Evolutionary conservation across 1,284 basidiomycete genomes (phyloP), one percentile per base, ranked within the genome.

Genomic region (Irpex sp.): DNA sequence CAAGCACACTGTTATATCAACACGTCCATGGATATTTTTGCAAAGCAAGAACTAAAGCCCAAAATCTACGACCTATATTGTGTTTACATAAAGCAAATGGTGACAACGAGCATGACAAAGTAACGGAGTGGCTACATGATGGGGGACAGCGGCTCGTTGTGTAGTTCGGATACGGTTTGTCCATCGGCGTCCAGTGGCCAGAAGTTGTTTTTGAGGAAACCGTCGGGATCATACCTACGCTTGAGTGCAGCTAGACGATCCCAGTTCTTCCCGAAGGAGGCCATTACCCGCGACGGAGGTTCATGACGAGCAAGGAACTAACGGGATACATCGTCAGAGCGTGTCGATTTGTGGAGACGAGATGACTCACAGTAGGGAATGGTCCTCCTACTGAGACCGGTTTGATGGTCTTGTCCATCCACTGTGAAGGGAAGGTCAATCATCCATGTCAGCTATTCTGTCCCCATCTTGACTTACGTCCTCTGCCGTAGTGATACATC

Each of bases 281-380:
- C 84, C 66, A 85, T 86, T 51, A 84, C 82, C 17, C 88, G 85
- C 21, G 81, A 76, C 1, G 85, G 80, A 0, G 81, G 78, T 72
- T 93, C 91, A 62, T 85, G 82, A 17, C 89, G 82, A 17, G 89
- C 89, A 55, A 94, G 79, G 82, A 95, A 94, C 93, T 94, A 73
- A 5, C 21, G 15, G n/a, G 37, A 58, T 21, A 52, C 6, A 21
- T 26, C 8, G 17, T 26, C 61, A 48, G 26, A 60, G 15, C 37
- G 34, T 36, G 38, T 37, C 8, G 26, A 55, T 21, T 34, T 17
- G 11, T 34, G 11, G 8, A 58, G 15, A 54, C 13, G 47, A 31
- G 19, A 44, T 5, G 31, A 82, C 87, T 78, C 74, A 94, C 93
- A 66, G 90, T 91, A 7, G 93, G 94, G 71, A 89, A 84, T 3